A percentile compares a stretch with the other conserved stretches of the same genome.
Conservation (phyloP, 1,284 basidiomycete genomes). For the Cryptococcus depauperatus region DNA sequence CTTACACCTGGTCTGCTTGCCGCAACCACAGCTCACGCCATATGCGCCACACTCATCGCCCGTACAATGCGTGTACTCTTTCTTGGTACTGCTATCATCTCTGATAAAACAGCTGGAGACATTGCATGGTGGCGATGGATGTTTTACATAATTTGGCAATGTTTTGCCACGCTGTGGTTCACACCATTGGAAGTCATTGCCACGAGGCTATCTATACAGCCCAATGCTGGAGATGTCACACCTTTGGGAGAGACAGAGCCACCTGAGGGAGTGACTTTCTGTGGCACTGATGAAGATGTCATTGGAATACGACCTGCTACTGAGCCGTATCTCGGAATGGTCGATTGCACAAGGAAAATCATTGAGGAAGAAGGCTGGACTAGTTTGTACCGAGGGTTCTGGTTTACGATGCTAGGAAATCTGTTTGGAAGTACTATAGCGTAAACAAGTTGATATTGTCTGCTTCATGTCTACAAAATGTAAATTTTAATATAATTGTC, state of each 20-base stretch:
- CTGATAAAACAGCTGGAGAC: constrained; percentile 15
- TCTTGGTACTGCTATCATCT: constrained; percentile 52
- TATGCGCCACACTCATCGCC: constrained; percentile 60
- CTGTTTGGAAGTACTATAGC: constrained; percentile 53
- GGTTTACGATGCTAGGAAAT: constrained; percentile 66
- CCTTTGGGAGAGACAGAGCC: constrained; percentile 54
- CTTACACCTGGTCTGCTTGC: constrained; percentile 72
- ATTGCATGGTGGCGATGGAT: constrained; percentile 29
- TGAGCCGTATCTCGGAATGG: constrained; percentile 73
- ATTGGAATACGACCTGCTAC: constrained; percentile 75
- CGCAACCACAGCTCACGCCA: constrained; percentile 59
- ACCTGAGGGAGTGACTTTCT: constrained; percentile 55
- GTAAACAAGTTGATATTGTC: too few relatives aligned
- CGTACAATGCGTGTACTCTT: constrained; percentile 55
- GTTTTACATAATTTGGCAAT: constrained; percentile 54
- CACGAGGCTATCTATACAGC: constrained; percentile 71
- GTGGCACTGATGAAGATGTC: constrained; percentile 74
- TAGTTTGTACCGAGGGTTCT: constrained; percentile 78
- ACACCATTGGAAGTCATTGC: constrained; percentile 75
- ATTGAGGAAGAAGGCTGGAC: constrained; percentile 72
- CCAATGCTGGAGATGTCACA: constrained; percentile 60
- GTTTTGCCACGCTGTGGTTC: constrained; percentile 57
- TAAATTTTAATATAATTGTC: too few relatives aligned
- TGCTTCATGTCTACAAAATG: too few relatives aligned
- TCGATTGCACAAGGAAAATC: constrained; percentile 70